Evolutionary conservation across 176 grass and related monocot species (phyloP), one percentile per base, ranked within the genome.

Genomic region (Thalia dealbata): DNA sequence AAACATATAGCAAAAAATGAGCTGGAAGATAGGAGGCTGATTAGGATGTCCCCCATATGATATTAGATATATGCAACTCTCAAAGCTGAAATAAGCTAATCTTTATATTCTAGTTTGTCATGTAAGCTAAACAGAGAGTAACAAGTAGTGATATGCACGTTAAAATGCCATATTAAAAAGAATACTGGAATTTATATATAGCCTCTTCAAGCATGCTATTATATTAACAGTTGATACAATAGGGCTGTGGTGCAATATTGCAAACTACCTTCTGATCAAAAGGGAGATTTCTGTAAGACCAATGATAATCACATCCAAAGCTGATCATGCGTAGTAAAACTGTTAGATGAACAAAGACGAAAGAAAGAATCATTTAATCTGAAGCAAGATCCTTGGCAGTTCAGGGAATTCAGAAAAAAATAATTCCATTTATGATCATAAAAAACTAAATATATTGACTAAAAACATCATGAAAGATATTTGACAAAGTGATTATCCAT

Each of bases 271-370:
- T 86, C 68, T 81, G 82, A 79, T 97, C 90, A 91, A 93, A 97
- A 38, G 69, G 83, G 75, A 63, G 59, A 60, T 82, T 70, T 42
- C 44, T 67, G 76, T 86, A 46, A 21, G 90, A 67, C 79, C 84
- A 89, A 74, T 89, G 84, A 80, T 97, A 93, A 75, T 97, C 90
- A 66, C 95, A 97, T 88, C 90, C 90, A 83, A 82, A 97, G 75
- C 95, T 97, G 82, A 93, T 93, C 78, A 97, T 97, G 10, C 90
- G 83, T 70, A 97, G 70, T 75, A 91, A 74, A 78, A 93, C 95
- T 87, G 71, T 30, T 69, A 48, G 24, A 78, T 72, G 61, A 75
- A 67, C 27, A 38, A 38, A 38, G 32, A 38, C 32, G 4, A 38
- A 81, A 61, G 7, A 25, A 67, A 41, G 52, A 64, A 73, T 27